A percentile compares a stretch with the other conserved stretches of the same genome.
Conservation (phyloP, 192 early-diverging fungal species). For the Coemansia sp. region DNA sequence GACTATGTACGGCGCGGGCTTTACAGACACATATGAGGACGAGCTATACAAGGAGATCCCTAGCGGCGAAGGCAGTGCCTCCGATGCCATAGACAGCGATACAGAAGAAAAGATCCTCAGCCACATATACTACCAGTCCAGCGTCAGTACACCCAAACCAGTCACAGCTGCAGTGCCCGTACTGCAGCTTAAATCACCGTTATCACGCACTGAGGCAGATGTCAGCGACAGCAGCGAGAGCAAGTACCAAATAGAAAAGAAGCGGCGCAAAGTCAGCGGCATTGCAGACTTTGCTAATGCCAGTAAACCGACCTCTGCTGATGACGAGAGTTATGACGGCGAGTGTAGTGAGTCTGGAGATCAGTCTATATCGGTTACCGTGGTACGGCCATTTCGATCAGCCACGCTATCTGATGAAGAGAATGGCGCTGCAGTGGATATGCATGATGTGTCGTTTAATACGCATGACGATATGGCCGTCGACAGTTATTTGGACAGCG, state of each 20-base stretch:
- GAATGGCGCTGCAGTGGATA: not conserved
- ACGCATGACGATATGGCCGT: constrained; percentile 27
- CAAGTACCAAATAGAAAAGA: constrained; percentile 34
- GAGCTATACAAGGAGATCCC: not conserved
- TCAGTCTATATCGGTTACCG: constrained; percentile 16
- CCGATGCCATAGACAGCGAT: constrained; percentile 45
- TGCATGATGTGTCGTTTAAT: constrained; percentile 18
- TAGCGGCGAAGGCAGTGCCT: constrained; percentile 6
- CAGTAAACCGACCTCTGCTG: not conserved
- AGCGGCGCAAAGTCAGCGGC: not conserved
- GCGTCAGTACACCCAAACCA: too few species aligned
- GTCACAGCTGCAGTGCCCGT: not conserved
- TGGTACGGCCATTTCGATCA: constrained; percentile 21
- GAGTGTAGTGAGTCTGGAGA: not conserved
- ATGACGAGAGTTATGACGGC: constrained; percentile 3
- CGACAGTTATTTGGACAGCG: constrained; percentile 27
- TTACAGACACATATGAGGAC: not conserved
- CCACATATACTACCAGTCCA: constrained; percentile 42
- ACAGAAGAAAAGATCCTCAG: constrained; percentile 44
- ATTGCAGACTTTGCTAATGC: constrained; percentile 1
- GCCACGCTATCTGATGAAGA: constrained; percentile 22
- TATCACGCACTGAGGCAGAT: not conserved
- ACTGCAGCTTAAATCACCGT: not conserved
- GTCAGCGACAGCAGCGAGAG: constrained; percentile 20
- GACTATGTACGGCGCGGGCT: constrained; percentile 8